Evolutionary conservation across 768 basidiomycete genomes (phyloP), one percentile per base, ranked within the genome.

Genomic region (Mycena haematopus): DNA sequence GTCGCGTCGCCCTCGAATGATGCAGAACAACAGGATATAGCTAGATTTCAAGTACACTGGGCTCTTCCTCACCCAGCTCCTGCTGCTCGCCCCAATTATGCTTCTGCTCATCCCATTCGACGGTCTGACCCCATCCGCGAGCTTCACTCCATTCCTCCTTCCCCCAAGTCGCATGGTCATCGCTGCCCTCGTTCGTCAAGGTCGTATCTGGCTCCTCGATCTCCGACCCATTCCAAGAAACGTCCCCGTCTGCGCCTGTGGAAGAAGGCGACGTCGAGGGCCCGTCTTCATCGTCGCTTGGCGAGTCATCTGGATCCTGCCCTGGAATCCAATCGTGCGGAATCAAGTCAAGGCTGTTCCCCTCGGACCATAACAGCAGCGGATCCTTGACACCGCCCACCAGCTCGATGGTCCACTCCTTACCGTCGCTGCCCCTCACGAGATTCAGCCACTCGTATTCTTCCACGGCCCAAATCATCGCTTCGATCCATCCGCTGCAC

Each of bases 401-500:
- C n/a, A 84, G 73, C 65, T 84, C 81, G 44, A 84, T 74, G 19
- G 70, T 75, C 83, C 83, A 84, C 49, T 70, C 74, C 56, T 68
- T 72, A 19, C 47, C 68, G n/a, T 71, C 75, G 24, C 73, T 72
- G 6, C 77, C 77, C 45, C 73, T 73, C 69, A 77, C 76, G 66
- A 85, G 65, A 17, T 69, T 69, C 52, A 85, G 68, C 49, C 76
- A 73, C 2, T 77, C 71, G 29, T 79, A 76, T 35, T 75, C 72
- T 40, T 84, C 81, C 4, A 85, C 74, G 0, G 84, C 83, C 36
- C 77, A 74, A 0, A 85, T 70, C 25, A 88, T 70, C 17, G 82
- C 62, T 65, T 87, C 86, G n/a, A 88, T 77, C 82, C 83, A 86
- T 0, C 87, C 88, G 9, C 86, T 86, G 60, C 88, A 89, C 9